Base-by-base conservation (phyloP, 139 green algal genomes). In the Coccomyxa sp. region DNA sequence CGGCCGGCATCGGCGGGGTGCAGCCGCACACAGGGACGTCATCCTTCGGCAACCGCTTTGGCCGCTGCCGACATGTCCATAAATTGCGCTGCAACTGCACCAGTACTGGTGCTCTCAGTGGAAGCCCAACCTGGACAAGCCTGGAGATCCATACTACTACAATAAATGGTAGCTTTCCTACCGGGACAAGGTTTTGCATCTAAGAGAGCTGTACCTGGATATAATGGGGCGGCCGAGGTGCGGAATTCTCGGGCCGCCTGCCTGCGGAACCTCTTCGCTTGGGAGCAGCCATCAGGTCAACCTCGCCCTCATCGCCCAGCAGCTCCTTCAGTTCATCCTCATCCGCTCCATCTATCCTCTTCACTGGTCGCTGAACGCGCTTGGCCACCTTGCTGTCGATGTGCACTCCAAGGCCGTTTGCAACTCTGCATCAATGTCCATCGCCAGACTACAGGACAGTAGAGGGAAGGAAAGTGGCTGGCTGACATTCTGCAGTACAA, bases 21-120 rank as follows among this genome's bases (percentile, higher is more conserved):
- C 92, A 95, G 80, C 80, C 80, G 85, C 92, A 95, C 10, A 91
- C 82, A 0, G 84, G 80, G 27, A 94, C 84, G 21, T 94, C 90
- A 23, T 94, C 91, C 67, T 90, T 92, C 4, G 87, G 81, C 59
- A 94, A 81, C 13, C 94, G 88, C 82, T 95, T 95, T 14, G 94
- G 94, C 7, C 90, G 88, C 32, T 79, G 75, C 0, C 82, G 45
- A 0, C 85, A 90, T 16, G 89, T 58, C 84, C 87, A 96, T 68
- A 93, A 59, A 81, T 94, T 95, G 78, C 91, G 88, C 51, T 83
- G 88, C 17, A 96, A 17, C 9, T 71, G 63, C 63, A 71, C 18
- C 18, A 71, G 38, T 51, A 51, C 38, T 51, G 3, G 38, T 7
- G 38, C 7, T 51, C 38, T 51, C 38, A 51, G 38, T 7, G 38